Evolutionary conservation across 2,329 filamentous ascomycete species (phyloP).

Genomic region (Hypoxylon sp.): DNA sequence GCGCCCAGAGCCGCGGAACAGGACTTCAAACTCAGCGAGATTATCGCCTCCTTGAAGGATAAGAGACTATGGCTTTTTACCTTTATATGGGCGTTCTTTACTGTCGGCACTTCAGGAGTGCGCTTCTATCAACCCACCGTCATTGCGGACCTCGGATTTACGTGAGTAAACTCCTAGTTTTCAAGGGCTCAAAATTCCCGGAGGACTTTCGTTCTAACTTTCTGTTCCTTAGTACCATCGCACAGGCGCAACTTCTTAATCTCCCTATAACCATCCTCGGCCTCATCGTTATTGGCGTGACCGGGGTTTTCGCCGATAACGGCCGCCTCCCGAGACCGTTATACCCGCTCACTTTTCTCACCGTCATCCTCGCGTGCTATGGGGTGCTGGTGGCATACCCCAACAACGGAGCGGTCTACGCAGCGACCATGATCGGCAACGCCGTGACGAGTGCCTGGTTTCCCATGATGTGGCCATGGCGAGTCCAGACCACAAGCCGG

Average conservation of each 20-base stretch:
- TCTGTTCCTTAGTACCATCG: slow-evolving; percentile 56
- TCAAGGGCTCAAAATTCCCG: background rate
- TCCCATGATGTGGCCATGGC: slow-evolving; percentile 68
- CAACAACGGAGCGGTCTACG: slow-evolving; percentile 62
- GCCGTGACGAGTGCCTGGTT: slow-evolving; percentile 61
- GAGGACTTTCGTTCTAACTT: background rate
- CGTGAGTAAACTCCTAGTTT: slow-evolving; percentile 49
- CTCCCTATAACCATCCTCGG: slow-evolving; percentile 61
- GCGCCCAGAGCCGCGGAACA: slow-evolving; percentile 58
- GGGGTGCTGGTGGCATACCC: slow-evolving; percentile 62
- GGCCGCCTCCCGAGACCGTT: slow-evolving; percentile 60
- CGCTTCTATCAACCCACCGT: slow-evolving; percentile 61
- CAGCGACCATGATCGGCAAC: slow-evolving; percentile 62
- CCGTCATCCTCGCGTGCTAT: slow-evolving; percentile 62
- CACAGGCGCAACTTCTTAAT: slow-evolving; percentile 64
- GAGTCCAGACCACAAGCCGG: slow-evolving; percentile 62
- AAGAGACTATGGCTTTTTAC: slow-evolving; percentile 62
- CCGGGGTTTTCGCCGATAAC: slow-evolving; percentile 61
- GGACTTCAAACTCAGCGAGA: slow-evolving; percentile 59
- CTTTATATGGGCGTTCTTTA: slow-evolving; percentile 62
- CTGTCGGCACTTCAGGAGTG: slow-evolving; percentile 61
- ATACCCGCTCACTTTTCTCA: slow-evolving; percentile 60
- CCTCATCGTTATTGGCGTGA: slow-evolving; percentile 60
- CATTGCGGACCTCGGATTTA: slow-evolving; percentile 59
- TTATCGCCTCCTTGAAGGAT: slow-evolving; percentile 58